Evolutionary conservation across 148 eudicot genomes (phyloP), one percentile per base, ranked within the genome.

Genomic region (Camellia granthamiana): DNA sequence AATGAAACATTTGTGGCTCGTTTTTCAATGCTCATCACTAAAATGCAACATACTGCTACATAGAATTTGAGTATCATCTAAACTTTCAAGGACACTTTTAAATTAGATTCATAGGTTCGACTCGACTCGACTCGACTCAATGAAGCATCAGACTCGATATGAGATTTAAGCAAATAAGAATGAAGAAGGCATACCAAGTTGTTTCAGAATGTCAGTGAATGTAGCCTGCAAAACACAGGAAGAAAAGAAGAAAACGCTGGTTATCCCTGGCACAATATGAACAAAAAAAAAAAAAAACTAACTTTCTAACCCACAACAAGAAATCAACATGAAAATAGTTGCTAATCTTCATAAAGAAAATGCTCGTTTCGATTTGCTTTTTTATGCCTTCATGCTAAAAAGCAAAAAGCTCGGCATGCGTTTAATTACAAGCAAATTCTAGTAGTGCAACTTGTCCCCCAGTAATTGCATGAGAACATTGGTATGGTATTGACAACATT

Each of bases 191-290:
- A 23, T 88, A 96, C 99, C 95, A 72, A 96, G 99, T 73, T 81
- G 88, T 87, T 92, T 90, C 86, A 96, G 87, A 83, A 96, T 92
- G 83, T 96, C 99, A 0, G 97, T 92, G 86, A 96, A 96, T 9
- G 99, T 97, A 18, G 98, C 99, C 98, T 96, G 97, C 87, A 88
- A 88, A 78, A 68, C 23, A 60, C 73, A 77, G 72, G 30, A 75
- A 43, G 78, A 3, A 64, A 5, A 64, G 21, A 55, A 41, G 52
- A 70, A 18, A 1, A 0, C 58, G 43, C 43, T 19, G 46, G 6
- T 15, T 74, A 15, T 41, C 2, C 1, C 30, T 55, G 30, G 46
- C 60, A 51, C 0, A 30, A 56, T 30, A 13, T 23, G 30, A 23
- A 23, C 30, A 56, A 30, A 30, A 56, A 56, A 74, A 38, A 23